Evolutionary conservation across 2,329 filamentous ascomycete genomes (phyloP).

Genomic region (Aspergillus brunneoviolaceus): DNA sequence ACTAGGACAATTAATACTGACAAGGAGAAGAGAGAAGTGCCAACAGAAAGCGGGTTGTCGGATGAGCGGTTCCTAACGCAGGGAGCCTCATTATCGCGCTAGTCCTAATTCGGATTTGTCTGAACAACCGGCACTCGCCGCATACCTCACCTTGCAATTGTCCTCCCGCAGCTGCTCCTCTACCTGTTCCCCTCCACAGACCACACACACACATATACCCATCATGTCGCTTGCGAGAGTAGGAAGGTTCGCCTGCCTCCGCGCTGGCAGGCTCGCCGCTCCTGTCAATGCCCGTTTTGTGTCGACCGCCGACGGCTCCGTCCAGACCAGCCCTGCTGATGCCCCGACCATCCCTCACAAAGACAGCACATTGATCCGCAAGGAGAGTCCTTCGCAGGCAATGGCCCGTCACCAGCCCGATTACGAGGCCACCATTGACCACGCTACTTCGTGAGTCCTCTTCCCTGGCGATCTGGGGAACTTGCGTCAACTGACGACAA

Average conservation of each 20-base stretch:
- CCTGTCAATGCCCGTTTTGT: slow-evolving; percentile 40
- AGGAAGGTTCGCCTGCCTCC: slow-evolving; percentile 39
- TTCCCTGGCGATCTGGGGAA: not conserved
- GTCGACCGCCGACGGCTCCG: slow-evolving; percentile 53
- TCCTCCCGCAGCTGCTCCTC: slow-evolving; percentile 35
- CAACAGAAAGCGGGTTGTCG: slow-evolving; percentile 38
- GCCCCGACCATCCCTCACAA: slow-evolving; percentile 42
- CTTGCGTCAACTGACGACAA: slow-evolving; percentile 26
- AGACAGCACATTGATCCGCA: slow-evolving; percentile 50
- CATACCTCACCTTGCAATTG: slow-evolving; percentile 32
- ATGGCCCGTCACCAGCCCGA: slow-evolving; percentile 70
- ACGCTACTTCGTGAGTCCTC: slow-evolving; percentile 77
- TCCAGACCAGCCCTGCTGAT: slow-evolving; percentile 50
- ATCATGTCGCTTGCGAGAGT: slow-evolving; percentile 68
- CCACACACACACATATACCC: slow-evolving; percentile 17
- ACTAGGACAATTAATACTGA: slow-evolving; percentile 33
- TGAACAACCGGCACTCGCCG: slow-evolving; percentile 33
- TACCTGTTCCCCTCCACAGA: slow-evolving; percentile 19
- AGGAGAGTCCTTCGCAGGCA: slow-evolving; percentile 52
- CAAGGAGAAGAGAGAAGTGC: slow-evolving; percentile 35
- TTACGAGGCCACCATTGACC: slow-evolving; percentile 78
- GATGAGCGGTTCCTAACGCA: slow-evolving; percentile 30
- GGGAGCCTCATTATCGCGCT: slow-evolving; percentile 31
- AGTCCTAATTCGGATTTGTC: slow-evolving; percentile 35
- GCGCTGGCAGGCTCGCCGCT: slow-evolving; percentile 30